These are phyloP conservation scores for Skeletonema tropicum DNA, from an alignment of 108 stramenopile genomes.

Conservation along the genomic window DNA sequence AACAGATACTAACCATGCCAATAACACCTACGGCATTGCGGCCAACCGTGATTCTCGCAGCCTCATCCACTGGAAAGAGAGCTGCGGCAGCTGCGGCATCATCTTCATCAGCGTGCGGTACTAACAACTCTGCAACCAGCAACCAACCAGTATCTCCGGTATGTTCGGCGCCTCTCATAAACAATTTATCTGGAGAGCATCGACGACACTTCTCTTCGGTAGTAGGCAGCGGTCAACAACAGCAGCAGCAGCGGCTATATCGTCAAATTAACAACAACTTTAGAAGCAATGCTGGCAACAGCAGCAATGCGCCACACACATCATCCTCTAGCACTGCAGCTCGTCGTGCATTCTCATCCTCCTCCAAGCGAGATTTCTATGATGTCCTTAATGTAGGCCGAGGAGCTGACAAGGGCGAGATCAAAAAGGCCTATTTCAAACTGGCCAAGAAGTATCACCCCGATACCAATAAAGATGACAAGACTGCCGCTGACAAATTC, in stretches of 20 bases:
- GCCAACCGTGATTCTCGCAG: neutral
- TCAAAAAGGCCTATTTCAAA: slow-evolving; percentile 92
- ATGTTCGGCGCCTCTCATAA: neutral
- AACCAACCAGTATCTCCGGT: neutral
- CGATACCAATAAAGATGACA: slow-evolving; percentile 70
- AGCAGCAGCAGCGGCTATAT: neutral
- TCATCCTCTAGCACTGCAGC: neutral
- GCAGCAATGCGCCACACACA: neutral
- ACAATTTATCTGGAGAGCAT: neutral
- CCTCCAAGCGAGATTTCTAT: slow-evolving; percentile 92
- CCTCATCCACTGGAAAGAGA: neutral
- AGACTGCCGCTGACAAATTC: slow-evolving; percentile 80
- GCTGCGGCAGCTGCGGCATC: neutral
- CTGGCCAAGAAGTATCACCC: slow-evolving; percentile 93
- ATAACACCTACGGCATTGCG: neutral
- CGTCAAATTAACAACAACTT: neutral
- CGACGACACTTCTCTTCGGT: neutral
- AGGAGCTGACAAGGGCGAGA: slow-evolving; percentile 82
- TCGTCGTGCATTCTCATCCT: slow-evolving; percentile 54
- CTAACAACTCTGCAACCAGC: neutral
- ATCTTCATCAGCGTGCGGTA: neutral
- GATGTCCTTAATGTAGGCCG: slow-evolving; percentile 87
- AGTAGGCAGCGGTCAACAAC: neutral
- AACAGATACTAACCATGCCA: neutral
- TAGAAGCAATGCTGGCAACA: neutral